phyloP scores from a whole-genome alignment of 169 alveolate genomes.

The Cryptosporidium andersoni region DNA sequence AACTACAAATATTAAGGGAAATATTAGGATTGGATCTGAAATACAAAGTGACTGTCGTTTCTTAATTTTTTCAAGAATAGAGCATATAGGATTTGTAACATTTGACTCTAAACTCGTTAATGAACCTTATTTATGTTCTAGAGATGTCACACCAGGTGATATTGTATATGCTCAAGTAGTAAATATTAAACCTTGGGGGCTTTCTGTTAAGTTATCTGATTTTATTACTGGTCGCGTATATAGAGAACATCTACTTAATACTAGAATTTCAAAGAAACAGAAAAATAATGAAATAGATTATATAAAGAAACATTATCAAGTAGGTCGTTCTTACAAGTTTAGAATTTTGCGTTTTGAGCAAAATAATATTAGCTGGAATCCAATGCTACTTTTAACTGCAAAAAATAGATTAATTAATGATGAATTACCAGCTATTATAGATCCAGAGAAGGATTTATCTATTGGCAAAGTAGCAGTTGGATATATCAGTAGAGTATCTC shows the following conservation, averaged over 20 bases:
- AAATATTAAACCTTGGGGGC: constrained; percentile 39
- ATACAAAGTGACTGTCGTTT: constrained; percentile 13
- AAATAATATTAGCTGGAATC: constrained; percentile 47
- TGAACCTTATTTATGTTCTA: constrained; percentile 24
- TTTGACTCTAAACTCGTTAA: constrained; percentile 36
- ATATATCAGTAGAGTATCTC: constrained; percentile 45
- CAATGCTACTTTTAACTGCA: constrained; percentile 40
- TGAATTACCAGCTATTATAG: constrained; percentile 10
- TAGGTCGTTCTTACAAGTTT: constrained; percentile 41
- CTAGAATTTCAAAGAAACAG: not conserved
- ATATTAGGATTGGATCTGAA: constrained; percentile 8
- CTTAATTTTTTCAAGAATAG: constrained; percentile 38
- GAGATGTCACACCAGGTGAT: constrained; percentile 29
- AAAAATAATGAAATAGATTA: constrained; percentile 31
- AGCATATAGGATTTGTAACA: constrained; percentile 24
- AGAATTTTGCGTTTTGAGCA: constrained; percentile 46
- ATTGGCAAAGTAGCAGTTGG: constrained; percentile 46
- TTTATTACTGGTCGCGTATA: constrained; percentile 52
- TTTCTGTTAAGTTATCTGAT: constrained; percentile 42
- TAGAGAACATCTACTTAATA: constrained; percentile 39
- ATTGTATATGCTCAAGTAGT: constrained; percentile 36
- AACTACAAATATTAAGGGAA: constrained; percentile 2
- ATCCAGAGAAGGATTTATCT: not conserved
- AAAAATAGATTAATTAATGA: constrained; percentile 18
- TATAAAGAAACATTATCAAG: constrained; percentile 48